Base-by-base conservation (phyloP, 1,284 basidiomycete genomes). In the Trichosporon coremiiforme region DNA sequence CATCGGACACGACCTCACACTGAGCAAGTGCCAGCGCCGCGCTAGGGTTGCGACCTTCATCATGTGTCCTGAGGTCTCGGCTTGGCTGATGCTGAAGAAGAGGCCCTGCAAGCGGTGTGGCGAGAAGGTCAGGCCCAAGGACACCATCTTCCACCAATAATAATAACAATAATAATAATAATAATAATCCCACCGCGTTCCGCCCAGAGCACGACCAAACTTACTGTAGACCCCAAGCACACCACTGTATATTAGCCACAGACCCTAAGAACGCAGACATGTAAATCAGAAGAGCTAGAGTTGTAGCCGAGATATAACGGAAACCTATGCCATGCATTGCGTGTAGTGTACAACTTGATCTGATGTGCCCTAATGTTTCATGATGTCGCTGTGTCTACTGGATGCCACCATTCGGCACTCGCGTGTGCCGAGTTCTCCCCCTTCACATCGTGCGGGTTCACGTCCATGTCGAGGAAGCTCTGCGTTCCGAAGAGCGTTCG, bases 401-500 rank as follows among this genome's bases (percentile, higher is more conserved):
- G 57, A 12, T 33, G 29, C 57, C 29, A 33, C 57, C 57, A 60
- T 31, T 60, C 57, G 8, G 57, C 31, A 2, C 20, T 17, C 17
- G 57, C 33, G 29, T 33, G 29, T 15, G 57, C 57, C 29, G 57
- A 60, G 31, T 33, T 13, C 17, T 31, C 10, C 15, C 31, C 31
- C 4, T 31, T 31, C 15, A 13, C 31, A 12, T 60, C 57, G 2
- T 35, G 12, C 29, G 57, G 57, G 8, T 60, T 60, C 57, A 60
- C 65, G 63, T 57, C 65, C n/a, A 65, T 65, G 35, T 73, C 73
- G 36, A 76, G 67, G 62, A 83, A 84, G 5, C 76, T 75, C 66
- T 81, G 77, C 4, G 78, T 77, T 0, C 83, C 83, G 65, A 84
- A 82, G 8, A 84, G 70, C 5, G 78, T 80, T 41, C 78, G 73